Base-by-base conservation (phyloP, 1,284 basidiomycete species). In the Cryptococcus sp. region DNA sequence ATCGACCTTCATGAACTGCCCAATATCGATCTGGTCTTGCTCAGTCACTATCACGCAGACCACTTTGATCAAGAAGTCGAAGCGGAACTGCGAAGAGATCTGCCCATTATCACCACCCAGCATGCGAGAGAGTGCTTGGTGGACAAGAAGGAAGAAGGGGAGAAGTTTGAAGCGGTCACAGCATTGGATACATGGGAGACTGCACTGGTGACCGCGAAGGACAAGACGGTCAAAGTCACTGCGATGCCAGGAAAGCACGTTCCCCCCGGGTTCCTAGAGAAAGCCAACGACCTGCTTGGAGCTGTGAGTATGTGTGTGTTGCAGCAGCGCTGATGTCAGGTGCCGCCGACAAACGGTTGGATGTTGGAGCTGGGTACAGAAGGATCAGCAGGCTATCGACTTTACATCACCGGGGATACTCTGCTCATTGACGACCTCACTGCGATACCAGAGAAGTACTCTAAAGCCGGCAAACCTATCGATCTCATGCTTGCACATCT, bases 21-120 rank as follows among this genome's bases (percentile, higher is more conserved):
- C 15, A 40, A 53, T 53, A 53, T 53, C 40, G 50, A 53, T 25
- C 13, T 53, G 13, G 50, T 53, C 3, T 19, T 53, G 40, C 25
- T 53, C 8, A 42, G 40, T 20, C 50, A 53, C 41, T 53, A 53
- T 45, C 50, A 53, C 50, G 50, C 20, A 22, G 50, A 53, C 23
- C 50, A 53, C 50, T 53, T 53, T 45, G 50, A 53, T 25, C 35
- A 45, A 25, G 41, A 53, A 45, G 50, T 53, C 22, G 50, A 53
- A 40, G 50, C 41, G 17, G 22, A 41, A 17, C 22, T 53, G 23
- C 25, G 50, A 25, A 38, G 50, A 16, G 50, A 53, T 53, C 25
- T 53, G 11, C 50, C 50, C 4, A 53, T 53, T 40, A 53, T 53
- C 50, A 53, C 50, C 6, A 53, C 50, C 20, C 40, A 38, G 20